Evolutionary conservation across 352 stramenopile genomes (phyloP).

Genomic region (Phytophthora ramorum): DNA sequence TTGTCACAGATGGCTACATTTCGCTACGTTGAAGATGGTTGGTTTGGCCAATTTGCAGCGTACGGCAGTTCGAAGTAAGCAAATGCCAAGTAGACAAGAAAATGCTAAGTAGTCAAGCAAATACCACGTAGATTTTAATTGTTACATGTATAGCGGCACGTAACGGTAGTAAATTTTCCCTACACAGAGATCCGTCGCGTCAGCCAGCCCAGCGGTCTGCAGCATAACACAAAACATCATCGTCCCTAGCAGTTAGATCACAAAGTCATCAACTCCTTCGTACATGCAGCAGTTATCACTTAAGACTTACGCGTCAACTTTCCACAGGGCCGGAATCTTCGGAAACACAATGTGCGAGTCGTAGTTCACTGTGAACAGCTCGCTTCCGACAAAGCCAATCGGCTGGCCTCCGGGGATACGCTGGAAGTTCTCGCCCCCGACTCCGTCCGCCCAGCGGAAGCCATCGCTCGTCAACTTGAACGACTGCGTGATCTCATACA

Average conservation of each 20-base stretch:
- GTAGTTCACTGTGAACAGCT: slow-evolving; percentile 60
- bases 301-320: slow-evolving; percentile 53
- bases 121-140: background rate
- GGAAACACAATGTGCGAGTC: slow-evolving; percentile 75
- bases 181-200: slow-evolving; percentile 31
- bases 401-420: slow-evolving; percentile 40
- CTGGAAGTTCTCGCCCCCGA: slow-evolving; percentile 74
- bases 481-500: slow-evolving; percentile 66
- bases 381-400: slow-evolving; percentile 56
- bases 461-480: slow-evolving; percentile 65
- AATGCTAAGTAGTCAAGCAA: too few relatives aligned
- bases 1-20: background rate
- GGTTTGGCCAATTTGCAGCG: background rate
- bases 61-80: too few relatives aligned
- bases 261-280: background rate
- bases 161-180: background rate
- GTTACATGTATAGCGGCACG: background rate
- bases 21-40: background rate
- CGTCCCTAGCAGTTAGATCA: slow-evolving; percentile 10
- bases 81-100: too few relatives aligned
- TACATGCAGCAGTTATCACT: background rate
- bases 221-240: slow-evolving; percentile 1
- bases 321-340: slow-evolving; percentile 68
- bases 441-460: slow-evolving; percentile 62
- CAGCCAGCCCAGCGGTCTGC: slow-evolving; percentile 63